These are phyloP conservation scores for Ceratobasidium sp. DNA, from an alignment of 1,284 basidiomycete species.

Conservation along the genomic window DNA sequence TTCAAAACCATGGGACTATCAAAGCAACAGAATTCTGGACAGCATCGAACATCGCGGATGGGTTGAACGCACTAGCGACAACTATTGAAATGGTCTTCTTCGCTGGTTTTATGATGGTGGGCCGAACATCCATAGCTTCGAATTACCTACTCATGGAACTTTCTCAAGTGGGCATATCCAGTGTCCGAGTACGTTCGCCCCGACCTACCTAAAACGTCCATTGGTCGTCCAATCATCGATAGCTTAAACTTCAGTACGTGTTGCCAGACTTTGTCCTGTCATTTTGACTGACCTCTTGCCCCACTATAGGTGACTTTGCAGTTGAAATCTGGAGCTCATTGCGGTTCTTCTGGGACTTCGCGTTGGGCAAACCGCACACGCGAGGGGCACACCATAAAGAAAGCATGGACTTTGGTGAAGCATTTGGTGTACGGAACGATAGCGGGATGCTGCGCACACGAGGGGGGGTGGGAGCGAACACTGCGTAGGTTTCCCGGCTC, in stretches of 20 bases:
- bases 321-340: slow-evolving; percentile 73
- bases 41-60: slow-evolving; percentile 80
- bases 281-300: not conserved
- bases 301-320: slow-evolving; percentile 70
- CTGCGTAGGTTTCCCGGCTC: slow-evolving; percentile 25
- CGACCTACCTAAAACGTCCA: slow-evolving; percentile 60
- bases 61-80: slow-evolving; percentile 82
- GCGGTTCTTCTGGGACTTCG: slow-evolving; percentile 70
- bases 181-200: slow-evolving; percentile 71
- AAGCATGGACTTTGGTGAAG: slow-evolving; percentile 62
- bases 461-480: slow-evolving; percentile 18
- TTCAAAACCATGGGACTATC: slow-evolving; percentile 72
- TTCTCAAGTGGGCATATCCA: slow-evolving; percentile 82
- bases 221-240: slow-evolving; percentile 79
- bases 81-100: slow-evolving; percentile 93
- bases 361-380: slow-evolving; percentile 64
- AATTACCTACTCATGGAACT: not conserved
- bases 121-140: not conserved
- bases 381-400: slow-evolving; percentile 54
- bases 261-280: not conserved
- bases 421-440: slow-evolving; percentile 62
- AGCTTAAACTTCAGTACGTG: slow-evolving; percentile 78
- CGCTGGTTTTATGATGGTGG: slow-evolving; percentile 56
- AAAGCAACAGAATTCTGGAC: slow-evolving; percentile 84
- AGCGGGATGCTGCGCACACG: slow-evolving; percentile 11